A percentile compares a stretch with the other conserved stretches of the same genome.
phyloP scores from a whole-genome alignment of 2,329 filamentous ascomycete species.

The Pseudogymnoascus sp. region DNA sequence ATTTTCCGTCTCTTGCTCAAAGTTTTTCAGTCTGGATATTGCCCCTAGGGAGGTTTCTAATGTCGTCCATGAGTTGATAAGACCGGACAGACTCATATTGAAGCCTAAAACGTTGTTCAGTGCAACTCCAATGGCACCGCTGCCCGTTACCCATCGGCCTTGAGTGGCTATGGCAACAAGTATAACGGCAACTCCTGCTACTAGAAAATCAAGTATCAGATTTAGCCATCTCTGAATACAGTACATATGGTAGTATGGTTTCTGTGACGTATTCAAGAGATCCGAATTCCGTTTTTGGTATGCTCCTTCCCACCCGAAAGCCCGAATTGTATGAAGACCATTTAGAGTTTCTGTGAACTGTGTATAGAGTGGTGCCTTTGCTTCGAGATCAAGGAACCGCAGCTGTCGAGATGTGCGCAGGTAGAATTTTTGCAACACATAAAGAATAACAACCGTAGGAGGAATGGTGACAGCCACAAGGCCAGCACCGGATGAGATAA shows the following conservation, averaged over 20 bases:
- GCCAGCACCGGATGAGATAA: conserved; percentile 9
- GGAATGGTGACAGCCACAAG: conserved; percentile 15
- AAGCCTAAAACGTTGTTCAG: conserved; percentile 14
- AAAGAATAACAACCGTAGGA: conserved; percentile 10
- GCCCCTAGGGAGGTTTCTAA: not conserved
- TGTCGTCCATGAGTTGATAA: conserved; percentile 11
- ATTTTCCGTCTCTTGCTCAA: not conserved
- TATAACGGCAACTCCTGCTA: conserved; percentile 13
- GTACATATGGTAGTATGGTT: conserved; percentile 37
- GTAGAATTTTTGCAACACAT: conserved; percentile 31
- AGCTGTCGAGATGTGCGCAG: conserved; percentile 38
- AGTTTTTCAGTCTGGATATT: not conserved
- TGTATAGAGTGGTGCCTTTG: conserved; percentile 34
- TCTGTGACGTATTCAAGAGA: conserved; percentile 22
- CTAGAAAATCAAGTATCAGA: conserved; percentile 31
- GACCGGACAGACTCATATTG: conserved; percentile 10
- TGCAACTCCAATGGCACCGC: conserved; percentile 13
- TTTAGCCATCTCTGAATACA: conserved; percentile 37
- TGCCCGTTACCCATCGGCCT: not conserved
- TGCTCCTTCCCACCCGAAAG: conserved; percentile 34
- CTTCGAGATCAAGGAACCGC: conserved; percentile 36
- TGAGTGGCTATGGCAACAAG: conserved; percentile 9
- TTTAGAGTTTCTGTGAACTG: conserved; percentile 36
- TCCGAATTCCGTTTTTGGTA: not conserved
- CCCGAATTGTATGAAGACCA: conserved; percentile 35